phyloP scores from a whole-genome alignment of 176 grass and related monocot species.

The Oryza meyeriana region DNA sequence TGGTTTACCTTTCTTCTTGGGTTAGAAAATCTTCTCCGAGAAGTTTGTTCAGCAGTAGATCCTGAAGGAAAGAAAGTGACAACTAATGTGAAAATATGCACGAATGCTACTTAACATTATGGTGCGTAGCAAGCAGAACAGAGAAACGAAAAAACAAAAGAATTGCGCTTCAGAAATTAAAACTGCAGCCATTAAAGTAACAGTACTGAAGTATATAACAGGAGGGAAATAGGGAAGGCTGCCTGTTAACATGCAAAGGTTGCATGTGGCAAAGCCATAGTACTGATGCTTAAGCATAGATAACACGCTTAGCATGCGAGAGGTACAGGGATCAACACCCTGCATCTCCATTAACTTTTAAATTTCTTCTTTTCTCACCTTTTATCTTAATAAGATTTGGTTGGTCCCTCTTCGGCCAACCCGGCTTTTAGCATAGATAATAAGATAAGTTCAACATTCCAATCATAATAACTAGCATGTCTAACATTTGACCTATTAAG shows the following conservation, averaged over 20 bases:
- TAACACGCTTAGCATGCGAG: slow-evolving; percentile 96
- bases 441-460: neutral
- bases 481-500: too few relatives aligned
- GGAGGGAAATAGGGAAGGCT: too few relatives aligned
- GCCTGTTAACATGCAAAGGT: too few relatives aligned
- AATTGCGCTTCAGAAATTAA: neutral
- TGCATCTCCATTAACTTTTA: slow-evolving; percentile 73
- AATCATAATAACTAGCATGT: neutral
- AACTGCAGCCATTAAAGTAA: slow-evolving; percentile 10
- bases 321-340: slow-evolving; percentile 97
- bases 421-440: slow-evolving; percentile 16
- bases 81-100: slow-evolving; percentile 11
- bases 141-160: neutral
- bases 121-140: neutral
- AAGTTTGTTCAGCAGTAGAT: slow-evolving; percentile 92
- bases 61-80: slow-evolving; percentile 48
- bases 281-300: neutral
- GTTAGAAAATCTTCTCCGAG: slow-evolving; percentile 82
- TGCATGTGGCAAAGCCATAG: too few relatives aligned
- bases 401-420: too few relatives aligned
- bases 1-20: slow-evolving; percentile 87
- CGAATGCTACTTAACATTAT: neutral
- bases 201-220: neutral
- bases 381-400: too few relatives aligned
- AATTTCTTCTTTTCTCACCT: too few relatives aligned